Percentiles rank a stretch among this genome's conserved stretches.
Conservation (phyloP, 495 filamentous ascomycete species). For the Sabuloglossum arenarium region DNA sequence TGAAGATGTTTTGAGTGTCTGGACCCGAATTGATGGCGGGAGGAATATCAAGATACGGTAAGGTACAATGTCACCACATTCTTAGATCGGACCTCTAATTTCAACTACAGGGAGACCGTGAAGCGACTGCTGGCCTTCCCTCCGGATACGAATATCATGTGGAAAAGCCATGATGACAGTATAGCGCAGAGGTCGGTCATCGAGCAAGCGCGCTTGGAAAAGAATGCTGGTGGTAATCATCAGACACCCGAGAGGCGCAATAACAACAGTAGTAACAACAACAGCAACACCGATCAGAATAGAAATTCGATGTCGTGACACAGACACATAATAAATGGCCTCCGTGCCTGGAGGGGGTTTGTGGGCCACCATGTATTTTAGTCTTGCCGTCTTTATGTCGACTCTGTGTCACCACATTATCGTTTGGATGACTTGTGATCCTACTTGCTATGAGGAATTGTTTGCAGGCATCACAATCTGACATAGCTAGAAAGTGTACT, state of each 20-base stretch:
- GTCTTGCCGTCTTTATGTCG: background rate
- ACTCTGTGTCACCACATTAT: too few relatives aligned
- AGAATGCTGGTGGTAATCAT: constrained; percentile 28
- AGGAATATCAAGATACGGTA: constrained; percentile 95
- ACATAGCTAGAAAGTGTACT: background rate
- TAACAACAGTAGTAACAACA: constrained; percentile 21
- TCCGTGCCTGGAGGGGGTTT: background rate
- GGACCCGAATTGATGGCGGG: constrained; percentile 80
- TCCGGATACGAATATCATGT: constrained; percentile 71
- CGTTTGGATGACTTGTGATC: background rate
- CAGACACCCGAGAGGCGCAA: constrained; percentile 20
- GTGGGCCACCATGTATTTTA: background rate
- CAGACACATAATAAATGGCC: background rate
- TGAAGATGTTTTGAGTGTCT: constrained; percentile 93
- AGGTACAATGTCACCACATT: constrained; percentile 11
- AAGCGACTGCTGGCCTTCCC: constrained; percentile 74
- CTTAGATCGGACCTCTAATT: background rate
- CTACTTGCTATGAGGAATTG: background rate
- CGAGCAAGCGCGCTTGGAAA: constrained; percentile 65
- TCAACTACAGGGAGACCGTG: constrained; percentile 58
- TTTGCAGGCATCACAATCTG: background rate
- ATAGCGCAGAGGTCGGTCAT: constrained; percentile 65
- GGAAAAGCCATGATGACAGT: constrained; percentile 76
- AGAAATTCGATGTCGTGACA: background rate
- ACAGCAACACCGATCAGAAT: background rate